A percentile compares a stretch with the other conserved stretches of the same genome.
These are phyloP conservation scores for Chaetomiaceae sp. DNA, from an alignment of 2,329 filamentous ascomycete genomes.

Conservation along the genomic window DNA sequence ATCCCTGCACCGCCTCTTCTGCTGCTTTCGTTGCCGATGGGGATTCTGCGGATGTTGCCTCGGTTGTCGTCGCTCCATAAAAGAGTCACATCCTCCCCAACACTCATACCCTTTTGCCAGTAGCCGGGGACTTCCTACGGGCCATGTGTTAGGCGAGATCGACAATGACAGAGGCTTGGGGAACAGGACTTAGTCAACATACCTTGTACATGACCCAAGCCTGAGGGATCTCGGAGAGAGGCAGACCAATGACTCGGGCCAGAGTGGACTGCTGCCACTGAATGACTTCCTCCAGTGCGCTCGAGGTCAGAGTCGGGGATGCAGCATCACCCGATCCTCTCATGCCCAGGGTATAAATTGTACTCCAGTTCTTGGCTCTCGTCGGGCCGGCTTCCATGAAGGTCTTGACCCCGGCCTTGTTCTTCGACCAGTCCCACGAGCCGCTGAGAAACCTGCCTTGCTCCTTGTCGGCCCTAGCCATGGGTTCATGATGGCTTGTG, in stretches of 20 bases:
- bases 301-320: constrained; percentile 36
- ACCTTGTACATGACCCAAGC: constrained; percentile 55
- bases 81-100: constrained; percentile 58
- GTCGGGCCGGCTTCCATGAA: constrained; percentile 49
- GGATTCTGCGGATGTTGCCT: constrained; percentile 55
- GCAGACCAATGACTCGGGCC: constrained; percentile 17
- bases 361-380: constrained; percentile 48
- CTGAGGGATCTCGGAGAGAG: constrained; percentile 41
- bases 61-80: constrained; percentile 62
- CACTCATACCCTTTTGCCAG: constrained; percentile 52
- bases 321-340: constrained; percentile 51
- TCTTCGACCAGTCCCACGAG: constrained; percentile 50
- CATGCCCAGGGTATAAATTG: constrained; percentile 49
- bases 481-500: constrained; percentile 54
- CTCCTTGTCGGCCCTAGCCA: constrained; percentile 46
- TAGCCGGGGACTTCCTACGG: constrained; percentile 46
- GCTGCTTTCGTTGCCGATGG: constrained; percentile 48
- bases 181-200: not conserved
- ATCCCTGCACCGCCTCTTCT: constrained; percentile 54
- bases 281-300: constrained; percentile 44
- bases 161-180: no score
- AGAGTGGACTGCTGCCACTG: constrained; percentile 27
- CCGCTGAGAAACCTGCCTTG: constrained; percentile 35
- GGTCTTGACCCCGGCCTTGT: constrained; percentile 46
- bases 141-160: not conserved